Percentiles rank a stretch among this genome's conserved stretches.
Evolutionary conservation across 2,329 filamentous ascomycete species (phyloP).

Genomic region (Remersonia thermophila): DNA sequence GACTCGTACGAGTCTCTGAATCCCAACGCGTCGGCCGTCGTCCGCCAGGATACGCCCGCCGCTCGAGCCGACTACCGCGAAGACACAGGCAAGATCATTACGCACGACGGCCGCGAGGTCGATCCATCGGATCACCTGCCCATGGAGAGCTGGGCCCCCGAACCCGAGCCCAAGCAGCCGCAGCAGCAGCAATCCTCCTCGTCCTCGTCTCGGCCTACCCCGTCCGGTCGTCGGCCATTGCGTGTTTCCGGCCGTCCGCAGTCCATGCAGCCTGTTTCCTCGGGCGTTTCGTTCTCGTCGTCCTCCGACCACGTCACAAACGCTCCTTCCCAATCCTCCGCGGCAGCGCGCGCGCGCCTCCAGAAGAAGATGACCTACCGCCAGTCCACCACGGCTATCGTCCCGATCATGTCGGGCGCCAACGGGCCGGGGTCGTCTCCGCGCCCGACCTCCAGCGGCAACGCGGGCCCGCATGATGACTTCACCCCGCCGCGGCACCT

Average conservation of each 20-base stretch:
- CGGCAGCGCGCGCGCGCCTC: conserved; percentile 43
- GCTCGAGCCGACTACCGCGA: conserved; percentile 34
- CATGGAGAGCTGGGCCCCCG: conserved; percentile 64
- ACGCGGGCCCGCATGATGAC: conserved; percentile 34
- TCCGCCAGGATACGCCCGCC: conserved; percentile 20
- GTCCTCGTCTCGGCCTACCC: conserved; percentile 30
- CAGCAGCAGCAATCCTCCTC: conserved; percentile 21
- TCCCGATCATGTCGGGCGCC: conserved; percentile 23
- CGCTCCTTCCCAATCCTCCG: conserved; percentile 15
- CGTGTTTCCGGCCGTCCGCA: conserved; percentile 39
- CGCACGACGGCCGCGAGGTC: conserved; percentile 61
- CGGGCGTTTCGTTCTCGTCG: conserved; percentile 20
- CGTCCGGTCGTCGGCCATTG: conserved; percentile 42
- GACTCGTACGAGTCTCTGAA: conserved; percentile 67
- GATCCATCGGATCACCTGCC: conserved; percentile 74
- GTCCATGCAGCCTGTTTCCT: conserved; percentile 29
- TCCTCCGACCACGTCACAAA: conserved; percentile 24
- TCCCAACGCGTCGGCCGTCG: conserved; percentile 35
- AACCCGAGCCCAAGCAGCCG: conserved; percentile 52
- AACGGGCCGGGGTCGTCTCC: conserved; percentile 24
- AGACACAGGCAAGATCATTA: conserved; percentile 57
- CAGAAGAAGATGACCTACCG: conserved; percentile 46
- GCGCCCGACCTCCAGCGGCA: conserved; percentile 16
- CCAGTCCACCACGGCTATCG: conserved; percentile 23
- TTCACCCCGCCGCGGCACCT: conserved; percentile 34